These are phyloP conservation scores for Phoma sp. DNA, from an alignment of 2,329 filamentous ascomycete species.

Conservation along the genomic window DNA sequence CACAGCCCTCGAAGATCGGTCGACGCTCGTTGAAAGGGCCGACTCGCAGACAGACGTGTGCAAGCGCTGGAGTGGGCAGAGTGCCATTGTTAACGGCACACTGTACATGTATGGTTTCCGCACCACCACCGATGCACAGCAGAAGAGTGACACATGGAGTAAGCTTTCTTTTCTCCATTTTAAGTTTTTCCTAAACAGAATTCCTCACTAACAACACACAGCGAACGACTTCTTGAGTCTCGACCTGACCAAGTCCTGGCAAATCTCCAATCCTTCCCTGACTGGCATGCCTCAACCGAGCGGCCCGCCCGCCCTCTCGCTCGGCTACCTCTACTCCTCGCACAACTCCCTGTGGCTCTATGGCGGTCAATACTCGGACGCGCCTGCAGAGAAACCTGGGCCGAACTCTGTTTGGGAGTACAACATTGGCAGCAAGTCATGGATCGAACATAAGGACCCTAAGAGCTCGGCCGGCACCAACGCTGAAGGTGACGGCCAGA, in stretches of 20 bases:
- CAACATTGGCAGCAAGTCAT: slow-evolving; percentile 63
- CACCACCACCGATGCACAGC: slow-evolving; percentile 62
- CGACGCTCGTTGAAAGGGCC: slow-evolving; percentile 33
- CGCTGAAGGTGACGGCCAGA: slow-evolving; percentile 61
- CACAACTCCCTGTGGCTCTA: slow-evolving; percentile 74
- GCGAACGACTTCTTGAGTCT: slow-evolving; percentile 72
- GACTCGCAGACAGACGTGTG: slow-evolving; percentile 45
- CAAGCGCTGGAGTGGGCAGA: slow-evolving; percentile 51
- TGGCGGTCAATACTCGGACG: slow-evolving; percentile 75
- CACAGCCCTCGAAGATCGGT: slow-evolving; percentile 21
- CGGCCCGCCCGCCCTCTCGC: slow-evolving; percentile 73
- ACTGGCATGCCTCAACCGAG: slow-evolving; percentile 68
- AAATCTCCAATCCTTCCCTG: slow-evolving; percentile 67
- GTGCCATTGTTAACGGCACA: slow-evolving; percentile 74
- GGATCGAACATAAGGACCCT: slow-evolving; percentile 68
- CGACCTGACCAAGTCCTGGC: slow-evolving; percentile 77
- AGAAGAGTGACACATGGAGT: slow-evolving; percentile 74
- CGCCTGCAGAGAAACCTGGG: slow-evolving; percentile 62
- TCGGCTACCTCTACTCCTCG: slow-evolving; percentile 79
- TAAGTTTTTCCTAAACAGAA: no score
- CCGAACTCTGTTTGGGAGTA: slow-evolving; percentile 74
- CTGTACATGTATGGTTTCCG: slow-evolving; percentile 79
- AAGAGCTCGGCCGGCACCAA: slow-evolving; percentile 68
- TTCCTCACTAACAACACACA: slow-evolving; percentile 17
- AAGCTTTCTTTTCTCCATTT: slow-evolving; percentile 35